Evolutionary conservation across 805 yeast genomes (phyloP).

Genomic region (Cyberlindnera xylosilytica): DNA sequence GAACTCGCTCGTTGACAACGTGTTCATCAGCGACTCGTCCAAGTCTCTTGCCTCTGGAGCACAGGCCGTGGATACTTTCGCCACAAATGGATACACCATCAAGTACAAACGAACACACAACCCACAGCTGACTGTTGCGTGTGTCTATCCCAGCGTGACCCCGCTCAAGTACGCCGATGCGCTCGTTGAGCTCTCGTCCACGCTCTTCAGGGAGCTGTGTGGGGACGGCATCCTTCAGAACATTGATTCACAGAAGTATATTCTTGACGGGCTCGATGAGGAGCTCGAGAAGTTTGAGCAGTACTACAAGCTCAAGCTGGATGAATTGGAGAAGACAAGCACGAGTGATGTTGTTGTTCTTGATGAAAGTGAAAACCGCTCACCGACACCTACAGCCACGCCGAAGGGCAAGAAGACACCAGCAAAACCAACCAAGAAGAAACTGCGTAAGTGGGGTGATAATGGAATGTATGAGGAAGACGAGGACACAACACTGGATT

Average conservation of each 20-base stretch:
- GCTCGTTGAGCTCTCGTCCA: conserved; percentile 29
- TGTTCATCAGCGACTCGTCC: conserved; percentile 39
- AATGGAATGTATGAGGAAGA: conserved; percentile 54
- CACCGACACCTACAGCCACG: background rate
- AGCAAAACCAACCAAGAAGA: conserved; percentile 33
- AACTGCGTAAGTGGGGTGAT: conserved; percentile 61
- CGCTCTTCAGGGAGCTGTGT: conserved; percentile 31
- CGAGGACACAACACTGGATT: conserved; percentile 47
- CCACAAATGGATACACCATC: conserved; percentile 41
- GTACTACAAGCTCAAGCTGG: conserved; percentile 36
- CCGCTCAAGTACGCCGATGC: conserved; percentile 35
- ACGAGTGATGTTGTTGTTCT: conserved; percentile 8
- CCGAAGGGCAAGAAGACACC: conserved; percentile 9
- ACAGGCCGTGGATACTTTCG: conserved; percentile 27
- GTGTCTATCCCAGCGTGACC: conserved; percentile 38
- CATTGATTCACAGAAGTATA: conserved; percentile 28
- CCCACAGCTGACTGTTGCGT: conserved; percentile 40
- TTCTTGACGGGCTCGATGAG: conserved; percentile 28
- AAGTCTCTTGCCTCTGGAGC: conserved; percentile 22
- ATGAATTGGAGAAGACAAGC: conserved; percentile 18
- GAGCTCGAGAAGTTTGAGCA: conserved; percentile 37
- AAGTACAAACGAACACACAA: conserved; percentile 42
- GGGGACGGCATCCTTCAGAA: conserved; percentile 28
- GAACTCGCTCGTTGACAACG: conserved; percentile 47
- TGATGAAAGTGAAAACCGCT: background rate